Base-by-base conservation (phyloP, 1,284 basidiomycete genomes). In the Peniophora sp. region DNA sequence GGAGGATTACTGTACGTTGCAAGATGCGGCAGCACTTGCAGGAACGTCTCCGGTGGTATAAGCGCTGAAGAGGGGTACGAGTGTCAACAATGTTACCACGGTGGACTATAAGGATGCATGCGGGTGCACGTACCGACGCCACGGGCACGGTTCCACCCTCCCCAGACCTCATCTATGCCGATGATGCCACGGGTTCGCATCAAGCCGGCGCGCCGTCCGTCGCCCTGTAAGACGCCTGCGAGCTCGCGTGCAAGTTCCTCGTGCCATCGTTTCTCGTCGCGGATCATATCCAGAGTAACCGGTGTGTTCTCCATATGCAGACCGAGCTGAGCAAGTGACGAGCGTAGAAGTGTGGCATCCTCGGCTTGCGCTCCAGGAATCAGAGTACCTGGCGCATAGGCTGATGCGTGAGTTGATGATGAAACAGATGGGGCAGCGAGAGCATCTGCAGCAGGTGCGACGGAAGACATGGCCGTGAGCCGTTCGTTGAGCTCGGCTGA, bases 111-210 rank as follows among this genome's bases (percentile, higher is more conserved):
- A 11, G 43, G 20, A 35, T 48, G 24, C 41, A 48, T 37, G 48
- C 51, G 49, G 47, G 24, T 23, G 15, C 2, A 73, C 91, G 64
- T 62, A 93, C 93, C 85, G 48, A 97, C 87, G 47, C 96, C 96
- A 52, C 96, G 73, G 1, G 92, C 93, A 48, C 96, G 84, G 66
- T 98, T 98, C 96, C 96, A 99, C 1, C 90, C 80, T 42, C 93
- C 93, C 96, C 96, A 99, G 0, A 93, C 88, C 65, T 97, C 94
- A 64, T 99, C 96, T 17, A 98, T 71, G 0, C 87, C 90, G 20
- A 97, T 76, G 15, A 98, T 78, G 0, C 91, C 93, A 42, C 85
- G 75, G 34, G 73, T 70, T 54, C 72, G 73, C 84, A 88, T 85
- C 58, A 86, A 71, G 10, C 85, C 81, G 53, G 50, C 60, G 62